Conservation (phyloP, 192 early-diverging fungal species). For the Backusella liffmaniae region DNA sequence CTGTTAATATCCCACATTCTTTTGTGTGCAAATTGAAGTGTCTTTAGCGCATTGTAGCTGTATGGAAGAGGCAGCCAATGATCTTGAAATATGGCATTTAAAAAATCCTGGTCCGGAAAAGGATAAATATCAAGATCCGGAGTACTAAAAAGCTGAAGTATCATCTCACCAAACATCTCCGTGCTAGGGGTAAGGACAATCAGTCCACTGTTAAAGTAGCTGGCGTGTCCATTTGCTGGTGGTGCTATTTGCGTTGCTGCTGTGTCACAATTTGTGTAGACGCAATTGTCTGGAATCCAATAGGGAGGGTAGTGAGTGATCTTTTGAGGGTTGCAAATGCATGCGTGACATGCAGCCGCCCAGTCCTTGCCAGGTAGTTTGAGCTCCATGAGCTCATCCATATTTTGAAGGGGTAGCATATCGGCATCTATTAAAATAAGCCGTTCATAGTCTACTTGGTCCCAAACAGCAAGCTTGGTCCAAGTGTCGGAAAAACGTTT, state of each 20-base stretch:
- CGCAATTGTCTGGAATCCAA: slow-evolving; percentile 42
- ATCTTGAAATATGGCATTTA: slow-evolving; percentile 44
- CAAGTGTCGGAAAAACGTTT: slow-evolving; percentile 36
- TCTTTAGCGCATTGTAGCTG: slow-evolving; percentile 53
- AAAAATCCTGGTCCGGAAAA: slow-evolving; percentile 53
- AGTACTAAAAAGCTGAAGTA: slow-evolving; percentile 13
- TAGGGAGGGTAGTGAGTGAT: slow-evolving; percentile 37
- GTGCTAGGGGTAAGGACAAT: slow-evolving; percentile 40
- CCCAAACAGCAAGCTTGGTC: slow-evolving; percentile 73
- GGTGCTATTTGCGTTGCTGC: slow-evolving; percentile 8
- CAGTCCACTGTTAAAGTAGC: slow-evolving; percentile 54
- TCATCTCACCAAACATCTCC: slow-evolving; percentile 30
- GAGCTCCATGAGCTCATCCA: slow-evolving; percentile 66
- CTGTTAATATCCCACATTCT: slow-evolving; percentile 35
- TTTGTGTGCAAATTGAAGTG: slow-evolving; percentile 33
- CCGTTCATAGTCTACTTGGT: slow-evolving; percentile 50
- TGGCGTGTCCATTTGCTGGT: not conserved
- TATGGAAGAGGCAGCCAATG: slow-evolving; percentile 45
- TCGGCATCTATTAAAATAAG: slow-evolving; percentile 73
- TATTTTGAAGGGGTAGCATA: slow-evolving; percentile 57
- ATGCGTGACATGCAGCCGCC: slow-evolving; percentile 46
- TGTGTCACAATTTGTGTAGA: slow-evolving; percentile 30
- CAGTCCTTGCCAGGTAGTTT: slow-evolving; percentile 22
- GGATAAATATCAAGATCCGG: slow-evolving; percentile 21
- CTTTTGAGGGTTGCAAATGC: slow-evolving; percentile 46